Base-by-base conservation (phyloP, 768 basidiomycete genomes). In the Tulasnella sp. region DNA sequence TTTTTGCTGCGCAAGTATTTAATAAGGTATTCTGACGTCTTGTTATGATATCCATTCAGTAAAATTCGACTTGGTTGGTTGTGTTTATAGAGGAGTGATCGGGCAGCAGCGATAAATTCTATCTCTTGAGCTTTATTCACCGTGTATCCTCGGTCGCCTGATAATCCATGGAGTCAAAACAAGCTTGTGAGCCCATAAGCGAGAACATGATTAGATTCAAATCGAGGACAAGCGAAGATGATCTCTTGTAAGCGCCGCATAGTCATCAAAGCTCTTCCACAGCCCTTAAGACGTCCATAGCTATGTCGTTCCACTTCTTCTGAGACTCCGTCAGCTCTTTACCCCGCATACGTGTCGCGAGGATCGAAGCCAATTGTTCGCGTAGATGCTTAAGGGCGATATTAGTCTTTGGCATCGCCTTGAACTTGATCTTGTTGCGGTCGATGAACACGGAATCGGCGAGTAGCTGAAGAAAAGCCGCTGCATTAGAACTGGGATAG, bases 351-450 rank as follows among this genome's bases (percentile, higher is more conserved):
- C 81, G 79, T 16, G 72, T 70, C n/a, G 75, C 72, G 20, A 92
- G 68, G 27, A 81, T 69, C 3, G 62, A 62, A 15, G 64, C 66
- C 41, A 93, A 65, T 45, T 81, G 78, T 19, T 67, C 69, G 20
- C 91, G 80, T 29, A 98, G 70, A 50, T 75, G 63, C 63, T 92
- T 91, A 58, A 96, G 70, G 3, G 90, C 90, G 40, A 90, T 61
- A 51, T 77, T 78, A 0, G 81, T 68, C 66, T 82, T 89, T 1
- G 87, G 77, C 1, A 76, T 58, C 12, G 85, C 63, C 32, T 71
- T 74, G 63, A 81, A 86, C 58, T 73, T 78, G 65, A 91, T 72
- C 67, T 89, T 95, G n/a, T n/a, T n/a, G 48, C 87, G 81, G 65
- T 98, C 93, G 53, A 96, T 72, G 45, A 76, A 71, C 8, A 77